Conservation (phyloP, 345 rosid species). For the Gossypium turneri region DNA sequence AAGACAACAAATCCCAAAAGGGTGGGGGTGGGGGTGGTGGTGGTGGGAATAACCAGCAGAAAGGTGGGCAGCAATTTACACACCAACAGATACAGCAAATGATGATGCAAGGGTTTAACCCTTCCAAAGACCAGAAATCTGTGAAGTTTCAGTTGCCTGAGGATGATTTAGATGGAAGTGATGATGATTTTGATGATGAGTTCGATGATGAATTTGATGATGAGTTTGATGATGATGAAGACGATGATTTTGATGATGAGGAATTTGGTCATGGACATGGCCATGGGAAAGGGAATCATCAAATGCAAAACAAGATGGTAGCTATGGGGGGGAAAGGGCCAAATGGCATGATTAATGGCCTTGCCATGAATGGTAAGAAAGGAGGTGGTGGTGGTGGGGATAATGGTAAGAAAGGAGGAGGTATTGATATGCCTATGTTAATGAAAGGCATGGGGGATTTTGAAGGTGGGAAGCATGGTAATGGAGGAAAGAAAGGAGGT, state of each 20-base stretch:
- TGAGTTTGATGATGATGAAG: constrained; percentile 32
- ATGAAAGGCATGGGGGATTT: constrained; percentile 43
- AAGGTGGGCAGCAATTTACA: constrained; percentile 36
- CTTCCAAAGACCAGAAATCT: constrained; percentile 53
- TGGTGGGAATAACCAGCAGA: constrained; percentile 31
- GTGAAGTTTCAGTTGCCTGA: constrained; percentile 59
- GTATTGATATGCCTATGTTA: constrained; percentile 52
- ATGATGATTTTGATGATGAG: constrained; percentile 34
- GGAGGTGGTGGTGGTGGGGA: constrained; percentile 33
- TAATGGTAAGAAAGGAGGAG: constrained; percentile 37
- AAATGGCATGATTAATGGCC: constrained; percentile 45
- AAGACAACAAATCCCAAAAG: constrained; percentile 52
- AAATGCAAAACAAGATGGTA: constrained; percentile 39
- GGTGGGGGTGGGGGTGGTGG: constrained; percentile 33
- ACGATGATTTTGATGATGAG: constrained; percentile 34
- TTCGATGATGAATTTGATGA: constrained; percentile 39
- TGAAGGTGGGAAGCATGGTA: constrained; percentile 37
- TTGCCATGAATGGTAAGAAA: constrained; percentile 25
- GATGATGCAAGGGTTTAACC: constrained; percentile 50
- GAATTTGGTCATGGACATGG: constrained; percentile 45
- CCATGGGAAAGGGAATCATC: constrained; percentile 33
- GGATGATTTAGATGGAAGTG: constrained; percentile 48
- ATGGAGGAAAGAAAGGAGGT: constrained; percentile 48
- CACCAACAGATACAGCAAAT: constrained; percentile 52
- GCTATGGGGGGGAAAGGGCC: constrained; percentile 31